Conservation (phyloP, 2,329 filamentous ascomycete species). For the Cytospora schulzeri region DNA sequence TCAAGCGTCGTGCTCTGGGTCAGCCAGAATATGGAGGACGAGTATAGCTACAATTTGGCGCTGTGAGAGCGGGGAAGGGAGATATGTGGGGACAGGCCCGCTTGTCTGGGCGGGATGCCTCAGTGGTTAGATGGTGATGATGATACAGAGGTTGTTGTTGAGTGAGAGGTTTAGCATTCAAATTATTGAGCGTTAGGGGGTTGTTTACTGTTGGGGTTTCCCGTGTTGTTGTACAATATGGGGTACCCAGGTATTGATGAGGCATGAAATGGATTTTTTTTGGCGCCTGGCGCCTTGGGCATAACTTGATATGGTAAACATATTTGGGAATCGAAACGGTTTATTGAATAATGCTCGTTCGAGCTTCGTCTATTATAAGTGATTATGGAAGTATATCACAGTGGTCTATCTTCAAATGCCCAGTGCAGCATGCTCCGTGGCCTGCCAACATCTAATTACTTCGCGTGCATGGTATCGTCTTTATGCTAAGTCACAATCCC, state of each 20-base stretch:
- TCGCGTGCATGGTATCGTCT: slow-evolving; percentile 22
- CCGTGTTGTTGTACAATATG: slow-evolving; percentile 18
- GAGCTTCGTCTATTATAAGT: slow-evolving; percentile 18
- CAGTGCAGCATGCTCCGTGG: neutral
- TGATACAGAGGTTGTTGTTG: neutral
- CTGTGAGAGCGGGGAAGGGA: slow-evolving; percentile 43
- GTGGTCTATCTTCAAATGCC: neutral
- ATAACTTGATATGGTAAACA: neutral
- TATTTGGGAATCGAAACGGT: neutral
- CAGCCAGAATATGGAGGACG: slow-evolving; percentile 73
- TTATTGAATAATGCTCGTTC: neutral
- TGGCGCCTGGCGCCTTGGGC: neutral
- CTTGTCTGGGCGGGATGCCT: neutral
- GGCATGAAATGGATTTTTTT: slow-evolving; percentile 6
- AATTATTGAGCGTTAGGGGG: slow-evolving; percentile 9
- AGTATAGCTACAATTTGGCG: slow-evolving; percentile 69
- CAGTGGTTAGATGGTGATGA: neutral
- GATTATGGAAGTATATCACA: neutral
- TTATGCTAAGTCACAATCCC: neutral
- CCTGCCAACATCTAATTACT: neutral
- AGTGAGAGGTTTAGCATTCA: slow-evolving; percentile 6
- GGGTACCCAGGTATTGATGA: slow-evolving; percentile 2
- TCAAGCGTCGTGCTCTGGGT: slow-evolving; percentile 68
- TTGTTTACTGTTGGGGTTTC: neutral
- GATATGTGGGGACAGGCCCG: neutral